phyloP scores from a whole-genome alignment of 2,329 filamentous ascomycete genomes.

The Phialocephala subalpina region DNA sequence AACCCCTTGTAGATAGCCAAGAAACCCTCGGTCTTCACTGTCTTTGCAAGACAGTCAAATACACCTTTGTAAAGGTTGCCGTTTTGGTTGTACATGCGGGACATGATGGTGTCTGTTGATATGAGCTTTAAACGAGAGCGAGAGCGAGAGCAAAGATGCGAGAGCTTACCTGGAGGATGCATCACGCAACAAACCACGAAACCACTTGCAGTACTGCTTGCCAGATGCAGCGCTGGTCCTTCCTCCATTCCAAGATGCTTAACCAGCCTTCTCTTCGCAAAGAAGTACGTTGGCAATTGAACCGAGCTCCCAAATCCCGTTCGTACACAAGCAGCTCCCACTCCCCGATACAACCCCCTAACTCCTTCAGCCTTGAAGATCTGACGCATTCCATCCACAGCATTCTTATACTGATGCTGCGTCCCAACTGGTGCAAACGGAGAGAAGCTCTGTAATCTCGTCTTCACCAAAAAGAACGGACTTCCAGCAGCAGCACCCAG shows the following conservation, averaged over 20 bases:
- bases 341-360: slow-evolving; percentile 85
- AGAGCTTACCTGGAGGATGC: slow-evolving; percentile 85
- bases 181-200: slow-evolving; percentile 98
- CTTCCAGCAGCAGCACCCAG: slow-evolving; percentile 92
- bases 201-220: slow-evolving; percentile 87
- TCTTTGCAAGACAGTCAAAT: slow-evolving; percentile 91
- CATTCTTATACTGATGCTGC: slow-evolving; percentile 92
- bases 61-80: slow-evolving; percentile 95
- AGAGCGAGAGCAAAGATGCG: not conserved
- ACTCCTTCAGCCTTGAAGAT: slow-evolving; percentile 84
- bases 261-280: slow-evolving; percentile 87
- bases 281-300: slow-evolving; percentile 97
- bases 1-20: slow-evolving; percentile 98
- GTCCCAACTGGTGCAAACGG: slow-evolving; percentile 93
- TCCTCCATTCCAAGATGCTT: slow-evolving; percentile 89
- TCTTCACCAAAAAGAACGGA: slow-evolving; percentile 98
- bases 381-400: slow-evolving; percentile 80
- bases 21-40: slow-evolving; percentile 87
- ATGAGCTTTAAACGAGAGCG: slow-evolving; percentile 24
- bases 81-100: slow-evolving; percentile 97
- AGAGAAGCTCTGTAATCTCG: slow-evolving; percentile 91
- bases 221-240: slow-evolving; percentile 85
- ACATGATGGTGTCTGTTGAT: slow-evolving; percentile 89
- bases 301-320: slow-evolving; percentile 97
- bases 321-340: slow-evolving; percentile 92